phyloP scores from a whole-genome alignment of 129 eudicot genomes.

The Ambrosia trifida region DNA sequence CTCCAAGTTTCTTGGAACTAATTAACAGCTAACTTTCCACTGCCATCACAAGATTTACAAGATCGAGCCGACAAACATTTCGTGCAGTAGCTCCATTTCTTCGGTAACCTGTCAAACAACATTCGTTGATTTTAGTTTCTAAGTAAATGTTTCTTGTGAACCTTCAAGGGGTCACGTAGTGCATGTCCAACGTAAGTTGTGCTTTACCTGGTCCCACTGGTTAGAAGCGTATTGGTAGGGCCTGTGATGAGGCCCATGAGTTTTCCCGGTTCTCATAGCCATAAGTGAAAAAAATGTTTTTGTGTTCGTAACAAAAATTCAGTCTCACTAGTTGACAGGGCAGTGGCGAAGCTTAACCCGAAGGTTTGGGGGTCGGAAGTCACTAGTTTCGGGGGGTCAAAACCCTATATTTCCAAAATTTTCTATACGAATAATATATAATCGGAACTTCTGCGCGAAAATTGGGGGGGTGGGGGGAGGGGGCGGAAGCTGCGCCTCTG shows the following conservation, averaged over 20 bases:
- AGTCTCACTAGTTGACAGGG: too few relatives aligned
- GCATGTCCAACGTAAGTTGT: background rate
- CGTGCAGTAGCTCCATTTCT: constrained; percentile 96
- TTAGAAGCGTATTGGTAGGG: background rate
- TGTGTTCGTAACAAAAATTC: too few relatives aligned
- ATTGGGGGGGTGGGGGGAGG: too few relatives aligned
- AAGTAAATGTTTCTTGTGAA: constrained; percentile 1
- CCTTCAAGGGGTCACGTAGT: background rate
- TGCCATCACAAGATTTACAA: constrained; percentile 80
- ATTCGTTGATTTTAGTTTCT: background rate
- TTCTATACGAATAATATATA: too few relatives aligned
- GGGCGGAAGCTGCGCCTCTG: too few relatives aligned
- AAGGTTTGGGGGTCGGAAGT: too few relatives aligned
- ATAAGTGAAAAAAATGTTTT: too few relatives aligned
- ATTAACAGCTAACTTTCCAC: constrained; percentile 52
- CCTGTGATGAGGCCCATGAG: background rate
- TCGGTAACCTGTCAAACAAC: constrained; percentile 70
- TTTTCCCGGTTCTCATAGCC: background rate
- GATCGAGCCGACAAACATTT: constrained; percentile 88
- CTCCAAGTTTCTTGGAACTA: constrained; percentile 28
- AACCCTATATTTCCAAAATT: too few relatives aligned
- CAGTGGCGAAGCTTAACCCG: too few relatives aligned
- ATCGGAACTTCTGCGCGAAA: too few relatives aligned
- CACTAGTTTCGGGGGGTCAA: too few relatives aligned
- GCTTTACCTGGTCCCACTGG: background rate